Evolutionary conservation across 106 monocot genomes (phyloP).

Genomic region (Triglochin maritima): DNA sequence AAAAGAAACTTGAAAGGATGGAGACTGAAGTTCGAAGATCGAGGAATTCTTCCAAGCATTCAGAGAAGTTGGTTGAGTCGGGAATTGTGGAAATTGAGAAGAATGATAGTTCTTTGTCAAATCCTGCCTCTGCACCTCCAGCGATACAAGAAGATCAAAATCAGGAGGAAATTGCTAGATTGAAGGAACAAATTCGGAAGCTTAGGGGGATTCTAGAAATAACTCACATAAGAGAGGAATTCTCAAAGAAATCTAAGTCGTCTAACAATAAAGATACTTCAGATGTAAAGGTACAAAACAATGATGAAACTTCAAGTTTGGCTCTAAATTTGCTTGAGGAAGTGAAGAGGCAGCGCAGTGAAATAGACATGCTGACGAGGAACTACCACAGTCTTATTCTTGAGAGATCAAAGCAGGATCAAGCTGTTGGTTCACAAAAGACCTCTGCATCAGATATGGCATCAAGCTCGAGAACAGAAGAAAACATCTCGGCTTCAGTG

Average conservation of each 20-base stretch:
- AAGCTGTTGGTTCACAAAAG: not conserved
- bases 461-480: constrained; percentile 1
- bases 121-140: not conserved
- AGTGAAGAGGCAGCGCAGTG: constrained; percentile 11
- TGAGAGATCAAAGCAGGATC: not conserved
- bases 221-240: not conserved
- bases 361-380: constrained; percentile 11
- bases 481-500: constrained; percentile 2
- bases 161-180: not conserved
- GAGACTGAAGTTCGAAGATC: too few relatives aligned
- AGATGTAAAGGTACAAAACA: constrained; percentile 1
- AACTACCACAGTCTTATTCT: constrained; percentile 8
- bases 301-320: constrained; percentile 6
- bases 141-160: not conserved
- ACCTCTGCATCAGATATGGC: not conserved
- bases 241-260: not conserved
- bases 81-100: not conserved
- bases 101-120: not conserved
- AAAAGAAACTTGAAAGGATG: not conserved
- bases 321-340: constrained; percentile 9
- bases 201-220: not conserved
- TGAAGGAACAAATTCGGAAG: not conserved
- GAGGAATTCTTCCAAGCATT: too few relatives aligned
- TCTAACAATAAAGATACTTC: not conserved
- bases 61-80: not conserved